Evolutionary conservation across 768 basidiomycete species (phyloP).

Genomic region (Rhodotorula diobovata): DNA sequence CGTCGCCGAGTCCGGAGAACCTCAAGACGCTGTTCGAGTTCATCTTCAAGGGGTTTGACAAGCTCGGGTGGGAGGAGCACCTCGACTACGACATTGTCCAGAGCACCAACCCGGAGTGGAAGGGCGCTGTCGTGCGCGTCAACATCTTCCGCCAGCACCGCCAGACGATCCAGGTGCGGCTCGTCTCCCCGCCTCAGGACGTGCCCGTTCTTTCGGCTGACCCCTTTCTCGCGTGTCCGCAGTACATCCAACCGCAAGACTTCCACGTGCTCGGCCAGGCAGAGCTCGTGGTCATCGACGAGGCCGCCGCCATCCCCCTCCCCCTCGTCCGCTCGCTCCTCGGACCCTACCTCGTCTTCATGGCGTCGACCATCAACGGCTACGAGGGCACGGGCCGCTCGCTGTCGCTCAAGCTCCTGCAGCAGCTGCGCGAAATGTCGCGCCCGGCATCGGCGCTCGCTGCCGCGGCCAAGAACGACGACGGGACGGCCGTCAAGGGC

Average conservation of each 20-base stretch:
- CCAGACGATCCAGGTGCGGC: constrained; percentile 84
- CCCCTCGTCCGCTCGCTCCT: constrained; percentile 92
- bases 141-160: constrained; percentile 88
- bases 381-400: constrained; percentile 99
- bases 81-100: constrained; percentile 96
- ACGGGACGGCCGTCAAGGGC: constrained; percentile 15
- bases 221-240: neutral
- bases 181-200: no score
- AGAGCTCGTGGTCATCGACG: constrained; percentile 94
- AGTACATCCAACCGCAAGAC: constrained; percentile 99
- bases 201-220: no score
- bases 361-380: constrained; percentile 98
- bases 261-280: constrained; percentile 96
- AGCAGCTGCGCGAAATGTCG: constrained; percentile 89
- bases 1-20: constrained; percentile 95
- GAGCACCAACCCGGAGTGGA: constrained; percentile 89
- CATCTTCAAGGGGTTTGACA: constrained; percentile 93
- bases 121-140: constrained; percentile 90
- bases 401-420: constrained; percentile 92
- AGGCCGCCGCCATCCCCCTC: constrained; percentile 95
- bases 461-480: constrained; percentile 1
- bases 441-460: constrained; percentile 60
- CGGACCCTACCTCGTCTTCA: constrained; percentile 90
- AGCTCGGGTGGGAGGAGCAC: constrained; percentile 91
- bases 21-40: constrained; percentile 97